These are phyloP conservation scores for Saturnispora ahearnii DNA, from an alignment of 805 yeast species.

Conservation along the genomic window DNA sequence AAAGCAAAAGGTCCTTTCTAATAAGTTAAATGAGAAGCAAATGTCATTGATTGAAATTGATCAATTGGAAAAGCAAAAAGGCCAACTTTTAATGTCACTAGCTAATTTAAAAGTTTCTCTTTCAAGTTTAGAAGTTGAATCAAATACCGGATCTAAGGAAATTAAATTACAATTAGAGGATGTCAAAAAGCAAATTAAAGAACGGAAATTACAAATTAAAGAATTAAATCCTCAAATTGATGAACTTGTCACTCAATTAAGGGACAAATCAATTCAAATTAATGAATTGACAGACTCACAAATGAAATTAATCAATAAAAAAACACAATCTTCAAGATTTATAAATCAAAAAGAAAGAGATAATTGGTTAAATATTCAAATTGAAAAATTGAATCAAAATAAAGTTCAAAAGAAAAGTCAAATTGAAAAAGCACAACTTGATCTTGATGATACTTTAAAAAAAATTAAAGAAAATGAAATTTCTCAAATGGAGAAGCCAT, in stretches of 20 bases:
- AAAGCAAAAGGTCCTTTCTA: conserved; percentile 37
- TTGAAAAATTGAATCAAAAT: conserved; percentile 21
- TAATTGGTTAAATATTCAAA: conserved; percentile 51
- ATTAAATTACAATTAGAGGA: not conserved
- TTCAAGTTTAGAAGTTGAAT: conserved; percentile 33
- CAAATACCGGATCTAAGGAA: conserved; percentile 14
- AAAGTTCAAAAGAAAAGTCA: conserved; percentile 23
- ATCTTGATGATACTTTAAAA: conserved; percentile 30
- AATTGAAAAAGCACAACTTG: conserved; percentile 28
- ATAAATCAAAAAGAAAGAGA: conserved; percentile 50
- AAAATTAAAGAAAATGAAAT: conserved; percentile 4
- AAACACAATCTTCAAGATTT: conserved; percentile 59
- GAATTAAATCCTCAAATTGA: conserved; percentile 29
- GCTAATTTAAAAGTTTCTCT: conserved; percentile 37
- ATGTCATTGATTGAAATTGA: conserved; percentile 45
- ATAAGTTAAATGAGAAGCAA: conserved; percentile 40
- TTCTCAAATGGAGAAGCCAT: not conserved
- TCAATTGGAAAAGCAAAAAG: conserved; percentile 31
- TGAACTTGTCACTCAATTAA: conserved; percentile 19
- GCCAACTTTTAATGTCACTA: conserved; percentile 33
- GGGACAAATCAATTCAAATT: conserved; percentile 1
- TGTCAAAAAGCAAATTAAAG: not conserved
- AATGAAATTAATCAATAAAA: conserved; percentile 56
- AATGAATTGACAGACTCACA: conserved; percentile 41
- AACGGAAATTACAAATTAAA: not conserved